Evolutionary conservation across 495 filamentous ascomycete genomes (phyloP).

Genomic region (Podospora pseudocomata): DNA sequence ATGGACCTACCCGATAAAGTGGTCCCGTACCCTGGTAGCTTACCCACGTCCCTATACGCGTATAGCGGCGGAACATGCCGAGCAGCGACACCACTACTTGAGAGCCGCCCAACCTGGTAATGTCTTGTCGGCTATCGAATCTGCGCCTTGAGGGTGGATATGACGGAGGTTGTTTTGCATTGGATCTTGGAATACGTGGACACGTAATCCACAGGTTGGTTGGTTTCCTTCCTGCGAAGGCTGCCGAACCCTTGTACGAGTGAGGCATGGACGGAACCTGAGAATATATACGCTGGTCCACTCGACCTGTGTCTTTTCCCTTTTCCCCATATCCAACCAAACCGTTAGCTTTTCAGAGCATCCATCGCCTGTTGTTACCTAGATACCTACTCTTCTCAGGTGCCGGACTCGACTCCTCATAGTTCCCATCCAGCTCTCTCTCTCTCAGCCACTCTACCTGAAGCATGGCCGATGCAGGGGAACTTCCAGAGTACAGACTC

Average conservation of each 20-base stretch:
- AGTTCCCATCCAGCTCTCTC: too few species aligned
- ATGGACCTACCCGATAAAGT: background rate
- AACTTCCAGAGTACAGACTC: background rate
- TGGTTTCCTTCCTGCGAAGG: background rate
- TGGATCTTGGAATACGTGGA: background rate
- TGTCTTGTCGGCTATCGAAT: background rate
- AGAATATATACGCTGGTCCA: background rate
- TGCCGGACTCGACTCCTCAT: too few species aligned
- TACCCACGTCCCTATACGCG: background rate
- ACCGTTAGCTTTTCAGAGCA: too few species aligned
- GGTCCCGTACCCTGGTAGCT: background rate
- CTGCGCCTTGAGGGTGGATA: background rate
- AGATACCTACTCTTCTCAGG: too few species aligned
- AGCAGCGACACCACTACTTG: background rate
- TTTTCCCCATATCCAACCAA: too few species aligned
- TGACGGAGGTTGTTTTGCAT: background rate
- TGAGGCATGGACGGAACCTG: background rate
- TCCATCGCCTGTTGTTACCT: too few species aligned
- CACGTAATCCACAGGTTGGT: background rate
- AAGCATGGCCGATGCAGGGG: background rate
- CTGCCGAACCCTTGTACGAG: background rate
- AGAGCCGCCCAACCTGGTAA: background rate
- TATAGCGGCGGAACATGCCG: background rate
- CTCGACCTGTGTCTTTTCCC: too few species aligned
- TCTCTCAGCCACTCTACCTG: background rate